Conservation (phyloP, 108 stramenopile species). For the Fragilaria radians region DNA sequence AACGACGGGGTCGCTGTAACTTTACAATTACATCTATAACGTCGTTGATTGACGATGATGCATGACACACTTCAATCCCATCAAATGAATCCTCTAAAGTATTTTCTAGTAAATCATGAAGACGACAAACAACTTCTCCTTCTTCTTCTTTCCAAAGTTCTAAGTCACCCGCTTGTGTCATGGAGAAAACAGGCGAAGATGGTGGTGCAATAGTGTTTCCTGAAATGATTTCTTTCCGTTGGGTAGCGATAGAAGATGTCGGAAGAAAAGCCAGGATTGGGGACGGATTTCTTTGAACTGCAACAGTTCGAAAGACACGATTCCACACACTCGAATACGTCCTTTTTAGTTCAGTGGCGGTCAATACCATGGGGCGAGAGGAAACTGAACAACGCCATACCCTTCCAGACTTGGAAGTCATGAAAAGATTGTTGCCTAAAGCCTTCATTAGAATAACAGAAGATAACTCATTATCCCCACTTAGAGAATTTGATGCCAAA, state of each 20-base stretch:
- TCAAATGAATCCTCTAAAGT: not conserved
- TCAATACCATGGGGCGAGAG: not conserved
- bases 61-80: not conserved
- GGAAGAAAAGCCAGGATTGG: not conserved
- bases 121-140: not conserved
- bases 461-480: no score
- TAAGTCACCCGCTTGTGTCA: not conserved
- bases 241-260: no score
- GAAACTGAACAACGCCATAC: not conserved
- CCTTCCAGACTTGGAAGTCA: not conserved
- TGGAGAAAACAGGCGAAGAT: not conserved
- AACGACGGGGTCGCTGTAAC: not conserved
- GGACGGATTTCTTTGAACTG: not conserved
- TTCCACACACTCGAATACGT: not conserved
- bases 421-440: not conserved
- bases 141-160: not conserved
- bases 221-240: no score
- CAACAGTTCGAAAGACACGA: not conserved
- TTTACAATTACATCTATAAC: not conserved
- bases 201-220: not conserved
- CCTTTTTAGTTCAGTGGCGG: not conserved
- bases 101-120: not conserved
- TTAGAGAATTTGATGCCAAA: not conserved
- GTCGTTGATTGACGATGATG: not conserved
- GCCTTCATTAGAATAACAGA: not conserved